phyloP scores from a whole-genome alignment of 2,329 filamentous ascomycete species.

The Fusarium sp. region DNA sequence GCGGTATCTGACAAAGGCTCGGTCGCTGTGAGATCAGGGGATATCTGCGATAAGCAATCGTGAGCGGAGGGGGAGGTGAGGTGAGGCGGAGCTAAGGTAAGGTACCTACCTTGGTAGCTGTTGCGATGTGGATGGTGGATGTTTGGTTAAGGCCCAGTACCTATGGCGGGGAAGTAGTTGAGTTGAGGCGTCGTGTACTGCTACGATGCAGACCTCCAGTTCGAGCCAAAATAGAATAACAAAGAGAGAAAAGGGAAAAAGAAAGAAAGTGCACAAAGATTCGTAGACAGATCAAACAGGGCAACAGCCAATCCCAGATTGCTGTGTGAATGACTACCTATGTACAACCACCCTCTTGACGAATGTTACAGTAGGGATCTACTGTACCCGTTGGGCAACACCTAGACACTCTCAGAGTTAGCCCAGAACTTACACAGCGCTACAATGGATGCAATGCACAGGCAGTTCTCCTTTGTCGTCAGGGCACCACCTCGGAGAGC shows the following conservation, averaged over 20 bases:
- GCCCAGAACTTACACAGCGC: conserved; percentile 12
- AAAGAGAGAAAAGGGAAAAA: conserved; percentile 2
- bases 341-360: conserved; percentile 27
- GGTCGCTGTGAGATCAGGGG: conserved; percentile 13
- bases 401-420: conserved; percentile 12
- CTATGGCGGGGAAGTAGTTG: conserved; percentile 33
- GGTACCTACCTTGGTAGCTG: conserved; percentile 35
- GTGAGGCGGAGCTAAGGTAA: conserved; percentile 33
- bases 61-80: conserved; percentile 34
- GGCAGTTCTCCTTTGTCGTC: conserved; percentile 43
- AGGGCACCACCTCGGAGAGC: conserved; percentile 37
- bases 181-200: conserved; percentile 41
- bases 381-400: conserved; percentile 10
- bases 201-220: conserved; percentile 35
- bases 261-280: conserved; percentile 23
- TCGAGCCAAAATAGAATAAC: conserved; percentile 30
- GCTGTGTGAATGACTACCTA: conserved; percentile 18
- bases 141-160: neutral
- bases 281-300: conserved; percentile 26
- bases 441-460: conserved; percentile 23
- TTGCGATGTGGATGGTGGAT: conserved; percentile 34
- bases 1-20: conserved; percentile 12
- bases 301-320: conserved; percentile 27
- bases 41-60: conserved; percentile 37
- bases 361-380: conserved; percentile 29